A percentile compares a stretch with the other conserved stretches of the same genome.
phyloP scores from a whole-genome alignment of 2,329 filamentous ascomycete species.

The Aspergillus ibericus region DNA sequence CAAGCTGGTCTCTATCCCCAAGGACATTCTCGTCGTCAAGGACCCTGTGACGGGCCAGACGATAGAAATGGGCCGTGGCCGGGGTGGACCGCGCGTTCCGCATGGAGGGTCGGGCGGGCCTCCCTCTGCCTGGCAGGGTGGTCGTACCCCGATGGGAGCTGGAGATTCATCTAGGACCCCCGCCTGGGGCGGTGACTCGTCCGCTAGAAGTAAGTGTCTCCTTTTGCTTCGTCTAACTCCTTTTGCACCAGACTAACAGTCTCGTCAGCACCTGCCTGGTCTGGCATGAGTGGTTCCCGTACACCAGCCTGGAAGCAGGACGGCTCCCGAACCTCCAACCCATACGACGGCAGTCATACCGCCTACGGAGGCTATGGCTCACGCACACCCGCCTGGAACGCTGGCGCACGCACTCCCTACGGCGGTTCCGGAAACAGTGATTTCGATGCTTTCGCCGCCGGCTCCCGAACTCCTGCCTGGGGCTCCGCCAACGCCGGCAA shows the following conservation, averaged over 20 bases:
- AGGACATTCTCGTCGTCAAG: slow-evolving; percentile 79
- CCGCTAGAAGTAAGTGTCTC: slow-evolving; percentile 59
- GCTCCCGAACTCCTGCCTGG: slow-evolving; percentile 76
- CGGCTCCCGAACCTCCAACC: slow-evolving; percentile 54
- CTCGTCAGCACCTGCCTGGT: slow-evolving; percentile 43
- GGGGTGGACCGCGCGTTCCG: slow-evolving; percentile 47
- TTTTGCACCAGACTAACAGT: slow-evolving; percentile 24
- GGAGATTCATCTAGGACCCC: slow-evolving; percentile 68
- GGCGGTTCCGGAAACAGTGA: slow-evolving; percentile 68
- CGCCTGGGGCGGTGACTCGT: slow-evolving; percentile 65
- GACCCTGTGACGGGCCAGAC: slow-evolving; percentile 74
- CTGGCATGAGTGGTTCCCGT: slow-evolving; percentile 45
- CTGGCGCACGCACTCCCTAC: slow-evolving; percentile 70
- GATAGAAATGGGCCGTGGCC: slow-evolving; percentile 66
- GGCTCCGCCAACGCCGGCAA: slow-evolving; percentile 53
- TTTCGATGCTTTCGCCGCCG: slow-evolving; percentile 65
- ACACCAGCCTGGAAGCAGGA: slow-evolving; percentile 60
- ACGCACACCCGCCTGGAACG: slow-evolving; percentile 75
- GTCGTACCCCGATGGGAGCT: slow-evolving; percentile 67
- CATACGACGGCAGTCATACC: slow-evolving; percentile 70
- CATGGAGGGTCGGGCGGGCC: slow-evolving; percentile 49
- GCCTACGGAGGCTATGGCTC: slow-evolving; percentile 66
- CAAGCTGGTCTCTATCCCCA: slow-evolving; percentile 83
- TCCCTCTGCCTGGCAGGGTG: slow-evolving; percentile 60
- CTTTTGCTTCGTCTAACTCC: neutral